Evolutionary conservation across 306 rosid genomes (phyloP), one percentile per base, ranked within the genome.

Genomic region (Pterocarpus macrocarpus): DNA sequence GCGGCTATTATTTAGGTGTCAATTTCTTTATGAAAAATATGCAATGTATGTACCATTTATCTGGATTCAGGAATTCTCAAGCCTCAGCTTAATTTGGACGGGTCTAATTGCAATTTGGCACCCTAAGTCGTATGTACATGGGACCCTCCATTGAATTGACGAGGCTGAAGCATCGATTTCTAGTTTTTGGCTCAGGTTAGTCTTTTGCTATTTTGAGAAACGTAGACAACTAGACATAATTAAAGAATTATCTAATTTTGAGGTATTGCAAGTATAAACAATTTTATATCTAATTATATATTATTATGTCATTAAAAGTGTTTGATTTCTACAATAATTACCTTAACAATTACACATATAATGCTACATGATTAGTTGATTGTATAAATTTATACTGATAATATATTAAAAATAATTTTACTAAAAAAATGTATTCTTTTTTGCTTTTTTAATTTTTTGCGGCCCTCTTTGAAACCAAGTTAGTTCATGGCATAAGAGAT

Each of bases 71-170:
- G 85, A 75, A 68, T 71, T 80, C 85, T 83, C 4, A 2, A 73
- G 8, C 67, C 55, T 73, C 84, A 85, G 75, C 72, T 10, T 61
- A 76, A 77, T 49, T 78, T 68, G 76, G 73, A n/a, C 64, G 83
- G 87, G 55, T 74, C 90, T 79, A 82, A 79, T 81, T 83, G 86
- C 80, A 84, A 67, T 52, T 88, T 80, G 88, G 90, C 75, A 80
- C 89, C 97, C 92, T 64, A 53, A 63, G 86, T 90, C 92, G 89
- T 63, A 75, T 80, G 9, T 76, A 9, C 57, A 73, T 82, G 90
- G 88, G 91, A 67, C 86, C 94, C 87, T 76, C 91, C 89, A 83
- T 84, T 84, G 64, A 84, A 69, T 76, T 78, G 81, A 59, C 73
- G 85, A 80, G 49, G 66, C 64, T 76, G 66, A 64, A 44, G 73